Base-by-base conservation (phyloP, 2,329 filamentous ascomycete genomes). In the Penicillium sp. region DNA sequence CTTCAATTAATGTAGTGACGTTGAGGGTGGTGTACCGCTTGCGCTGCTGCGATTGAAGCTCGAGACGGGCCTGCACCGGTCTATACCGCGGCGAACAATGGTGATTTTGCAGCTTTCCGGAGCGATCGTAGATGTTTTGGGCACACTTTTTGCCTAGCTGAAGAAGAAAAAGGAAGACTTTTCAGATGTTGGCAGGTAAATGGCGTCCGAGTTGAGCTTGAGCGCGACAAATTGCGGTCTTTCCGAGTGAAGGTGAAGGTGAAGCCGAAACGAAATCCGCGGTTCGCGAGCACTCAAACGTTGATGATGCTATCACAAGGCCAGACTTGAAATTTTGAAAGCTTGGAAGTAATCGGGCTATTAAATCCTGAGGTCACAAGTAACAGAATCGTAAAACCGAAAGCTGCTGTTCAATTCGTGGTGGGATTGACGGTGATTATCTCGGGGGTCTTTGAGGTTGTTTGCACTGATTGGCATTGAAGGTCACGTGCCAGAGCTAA, bases 401-500 rank as follows among this genome's bases (percentile, higher is more conserved):
- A 35, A 47, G 22, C 45, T 24, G 4, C 19, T 37, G 38, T 33
- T 59, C 30, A 63, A 61, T 61, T 63, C 24, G 22, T 22, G 53
- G 38, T 40, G 38, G 47, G 24, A 30, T 47, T 24, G 57, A 60
- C 33, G 44, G 53, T 62, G 54, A 59, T 47, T 38, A 49, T 56
- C 33, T 54, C 50, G 26, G 58, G 53, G 57, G 50, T 60, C 56
- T 62, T 57, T 44, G 60, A 56, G 42, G 50, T 47, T 61, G 63
- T 65, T 67, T 67, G 61, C 65, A 62, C 38, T 56, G 59, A 62
- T 62, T 65, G 63, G 45, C 45, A 49, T 24, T 19, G 45, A 19
- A 5, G 30, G 55, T 68, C 65, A 68, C 65, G 65, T 67, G 65
- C 9, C 24, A 6, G 19, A 63, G 58, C 60, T 61, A 49, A 49